Evolutionary conservation across 2,329 filamentous ascomycete species (phyloP).

Genomic region (Aaosphaeria arxii): DNA sequence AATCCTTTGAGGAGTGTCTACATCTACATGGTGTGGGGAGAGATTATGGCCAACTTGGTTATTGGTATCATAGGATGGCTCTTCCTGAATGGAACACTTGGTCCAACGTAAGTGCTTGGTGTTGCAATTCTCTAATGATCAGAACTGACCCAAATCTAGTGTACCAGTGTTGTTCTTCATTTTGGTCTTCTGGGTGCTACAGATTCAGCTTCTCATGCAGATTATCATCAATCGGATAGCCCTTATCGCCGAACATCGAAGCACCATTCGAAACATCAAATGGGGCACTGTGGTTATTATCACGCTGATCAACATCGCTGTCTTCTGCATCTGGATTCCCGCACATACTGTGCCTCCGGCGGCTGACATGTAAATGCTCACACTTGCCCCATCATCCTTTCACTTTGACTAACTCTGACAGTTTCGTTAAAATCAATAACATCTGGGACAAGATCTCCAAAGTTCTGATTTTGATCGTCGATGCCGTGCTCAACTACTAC

Average conservation of each 20-base stretch:
- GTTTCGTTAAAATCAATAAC: constrained; percentile 47
- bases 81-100: constrained; percentile 24
- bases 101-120: constrained; percentile 20
- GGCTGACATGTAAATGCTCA: constrained; percentile 1
- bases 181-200: constrained; percentile 29
- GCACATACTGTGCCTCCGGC: constrained; percentile 35
- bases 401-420: constrained; percentile 16
- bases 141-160: constrained; percentile 7
- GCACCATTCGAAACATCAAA: constrained; percentile 43
- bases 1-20: constrained; percentile 31
- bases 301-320: constrained; percentile 51
- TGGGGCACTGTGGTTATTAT: constrained; percentile 47
- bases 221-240: constrained; percentile 56
- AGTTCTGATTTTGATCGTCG: constrained; percentile 50
- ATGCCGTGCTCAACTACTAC: constrained; percentile 52
- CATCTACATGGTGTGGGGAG: constrained; percentile 37
- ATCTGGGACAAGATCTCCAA: constrained; percentile 56
- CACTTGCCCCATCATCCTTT: background rate
- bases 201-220: constrained; percentile 52
- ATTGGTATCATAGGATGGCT: constrained; percentile 32
- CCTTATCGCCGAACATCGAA: constrained; percentile 45
- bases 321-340: constrained; percentile 56
- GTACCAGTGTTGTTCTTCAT: constrained; percentile 31
- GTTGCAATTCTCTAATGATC: background rate
- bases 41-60: constrained; percentile 23